Evolutionary conservation across 108 stramenopile genomes (phyloP), one percentile per base, ranked within the genome.

Genomic region (Licmophora abbreviata): DNA sequence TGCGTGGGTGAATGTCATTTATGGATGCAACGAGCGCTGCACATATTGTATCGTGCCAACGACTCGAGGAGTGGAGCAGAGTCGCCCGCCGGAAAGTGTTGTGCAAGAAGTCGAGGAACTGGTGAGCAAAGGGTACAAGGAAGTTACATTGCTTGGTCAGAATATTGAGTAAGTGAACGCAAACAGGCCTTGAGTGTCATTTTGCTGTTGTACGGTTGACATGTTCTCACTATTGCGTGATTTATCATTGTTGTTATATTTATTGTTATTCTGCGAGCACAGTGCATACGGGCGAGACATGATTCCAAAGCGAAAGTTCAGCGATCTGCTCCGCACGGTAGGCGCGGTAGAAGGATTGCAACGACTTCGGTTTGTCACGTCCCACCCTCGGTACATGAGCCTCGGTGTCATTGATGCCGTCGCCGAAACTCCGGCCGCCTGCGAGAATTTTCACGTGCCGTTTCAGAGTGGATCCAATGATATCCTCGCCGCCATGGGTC

Each of bases 301-400:
- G 90, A 71, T 71, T 45, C 97, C 97, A 6, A 93, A 92, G 59
- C 79, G 87, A 4, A 87, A 80, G 36, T 98, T 98, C 54, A 81
- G 88, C 15, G 97, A 96, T 57, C 68, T 98, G 17, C 48, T 98
- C n/a, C 66, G 71, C 37, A 83, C 63, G 21, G 91, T 92, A 3
- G 88, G 87, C 12, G 54, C 56, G 17, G 52, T 53, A 18, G 59
- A 61, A 26, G 90, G 88, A n/a, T 73, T 89, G 66, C 54, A 86
- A 47, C 73, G 97, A 11, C 61, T 98, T 26, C 85, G 97, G 22
- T 98, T 94, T 55, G 93, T 98, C 4, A 98, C 97, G 17, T 92
- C 88, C 6, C 97, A 98, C 69, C 97, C 97, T 15, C 76, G 92
- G 11, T 98, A 98, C 71, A 96, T 96, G 88, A 83, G 82, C 33